Conservation (phyloP, 1,284 basidiomycete genomes). For the Moesziomyces parantarcticus region DNA sequence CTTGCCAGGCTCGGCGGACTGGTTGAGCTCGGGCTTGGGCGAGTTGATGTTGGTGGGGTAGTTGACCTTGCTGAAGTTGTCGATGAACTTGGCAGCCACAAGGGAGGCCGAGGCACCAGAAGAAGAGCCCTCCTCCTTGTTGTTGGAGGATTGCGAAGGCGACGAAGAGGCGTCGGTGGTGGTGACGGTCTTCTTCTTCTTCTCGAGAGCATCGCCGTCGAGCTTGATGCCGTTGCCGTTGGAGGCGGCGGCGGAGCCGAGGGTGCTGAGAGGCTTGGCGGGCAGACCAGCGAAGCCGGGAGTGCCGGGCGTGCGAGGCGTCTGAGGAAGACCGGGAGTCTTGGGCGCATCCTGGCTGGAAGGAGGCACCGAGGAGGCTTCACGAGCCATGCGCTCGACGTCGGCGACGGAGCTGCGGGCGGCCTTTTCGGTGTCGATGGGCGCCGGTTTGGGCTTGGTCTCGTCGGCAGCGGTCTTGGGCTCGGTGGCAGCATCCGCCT, state of each 20-base stretch:
- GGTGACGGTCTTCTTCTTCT: constrained; percentile 49
- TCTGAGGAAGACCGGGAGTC: constrained; percentile 51
- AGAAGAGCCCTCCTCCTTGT: constrained; percentile 41
- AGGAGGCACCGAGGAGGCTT: constrained; percentile 62
- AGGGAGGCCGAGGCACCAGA: constrained; percentile 52
- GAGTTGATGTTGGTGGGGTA: constrained; percentile 88
- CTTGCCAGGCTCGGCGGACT: constrained; percentile 82
- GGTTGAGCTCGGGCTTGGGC: constrained; percentile 86
- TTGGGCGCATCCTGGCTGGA: constrained; percentile 56
- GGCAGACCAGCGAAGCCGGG: constrained; percentile 63
- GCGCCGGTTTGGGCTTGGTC: constrained; percentile 44
- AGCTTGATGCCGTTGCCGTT: constrained; percentile 57
- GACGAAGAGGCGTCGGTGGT: constrained; percentile 27
- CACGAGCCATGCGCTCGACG: constrained; percentile 62
- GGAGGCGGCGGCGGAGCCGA: constrained; percentile 21
- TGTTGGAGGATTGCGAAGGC: constrained; percentile 21
- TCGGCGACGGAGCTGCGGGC: constrained; percentile 55
- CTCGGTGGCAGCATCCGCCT: constrained; percentile 34
- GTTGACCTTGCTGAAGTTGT: constrained; percentile 80
- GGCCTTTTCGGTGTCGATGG: constrained; percentile 47
- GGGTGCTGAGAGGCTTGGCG: constrained; percentile 59
- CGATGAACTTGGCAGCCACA: constrained; percentile 72
- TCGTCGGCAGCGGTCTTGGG: constrained; percentile 41
- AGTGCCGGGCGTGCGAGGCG: constrained; percentile 61
- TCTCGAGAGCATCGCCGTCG: constrained; percentile 59